Conservation (phyloP, 1,284 basidiomycete genomes). For the Leccinum griseonigrum region DNA sequence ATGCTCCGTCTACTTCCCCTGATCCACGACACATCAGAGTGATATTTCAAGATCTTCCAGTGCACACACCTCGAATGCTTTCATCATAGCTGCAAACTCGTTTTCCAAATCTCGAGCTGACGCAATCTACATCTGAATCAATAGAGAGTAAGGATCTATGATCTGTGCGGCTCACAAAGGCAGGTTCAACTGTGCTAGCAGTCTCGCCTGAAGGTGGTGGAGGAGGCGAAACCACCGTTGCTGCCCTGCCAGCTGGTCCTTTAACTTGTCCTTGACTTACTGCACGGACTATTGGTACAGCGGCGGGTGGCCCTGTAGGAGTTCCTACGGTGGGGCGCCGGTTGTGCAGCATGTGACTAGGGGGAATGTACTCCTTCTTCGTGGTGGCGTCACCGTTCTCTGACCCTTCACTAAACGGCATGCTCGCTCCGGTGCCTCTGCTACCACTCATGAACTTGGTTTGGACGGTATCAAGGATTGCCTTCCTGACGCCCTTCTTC, state of each 20-base stretch:
- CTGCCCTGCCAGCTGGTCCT: conserved; percentile 57
- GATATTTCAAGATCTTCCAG: not conserved
- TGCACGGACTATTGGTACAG: conserved; percentile 41
- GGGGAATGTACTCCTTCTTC: conserved; percentile 66
- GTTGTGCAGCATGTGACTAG: conserved; percentile 61
- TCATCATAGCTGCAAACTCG: conserved; percentile 79
- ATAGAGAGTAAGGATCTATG: not conserved
- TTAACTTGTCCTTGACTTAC: conserved; percentile 47
- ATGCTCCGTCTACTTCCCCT: conserved; percentile 96
- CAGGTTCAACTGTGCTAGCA: conserved; percentile 51
- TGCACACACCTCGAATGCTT: conserved; percentile 71
- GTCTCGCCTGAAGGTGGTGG: conserved; percentile 38
- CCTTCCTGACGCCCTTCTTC: conserved; percentile 83
- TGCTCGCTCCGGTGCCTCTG: conserved; percentile 38
- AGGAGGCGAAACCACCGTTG: conserved; percentile 43
- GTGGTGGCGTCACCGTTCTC: conserved; percentile 52
- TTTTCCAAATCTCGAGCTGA: conserved; percentile 82
- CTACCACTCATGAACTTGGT: conserved; percentile 51
- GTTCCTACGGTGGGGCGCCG: conserved; percentile 42
- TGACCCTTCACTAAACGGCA: conserved; percentile 52
- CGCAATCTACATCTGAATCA: conserved; percentile 58
- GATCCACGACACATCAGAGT: conserved; percentile 13
- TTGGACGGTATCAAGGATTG: conserved; percentile 73
- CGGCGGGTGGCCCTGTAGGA: conserved; percentile 24
- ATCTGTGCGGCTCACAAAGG: conserved; percentile 57